Conservation (phyloP, 2,329 filamentous ascomycete species). For the Myriangium duriaei region DNA sequence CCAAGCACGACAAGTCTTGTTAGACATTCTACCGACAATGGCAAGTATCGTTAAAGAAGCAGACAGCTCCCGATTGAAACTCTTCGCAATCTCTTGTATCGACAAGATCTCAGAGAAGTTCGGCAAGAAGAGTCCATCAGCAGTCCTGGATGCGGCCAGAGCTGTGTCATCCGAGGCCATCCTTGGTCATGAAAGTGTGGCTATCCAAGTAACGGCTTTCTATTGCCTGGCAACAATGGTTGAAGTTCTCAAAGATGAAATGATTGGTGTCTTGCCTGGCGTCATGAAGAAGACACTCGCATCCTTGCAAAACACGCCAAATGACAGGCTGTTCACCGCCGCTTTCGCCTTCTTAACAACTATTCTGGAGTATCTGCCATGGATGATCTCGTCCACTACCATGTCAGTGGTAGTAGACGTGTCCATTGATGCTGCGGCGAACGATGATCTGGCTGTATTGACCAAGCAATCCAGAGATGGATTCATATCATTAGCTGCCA, state of each 20-base stretch:
- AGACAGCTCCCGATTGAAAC: slow-evolving; percentile 59
- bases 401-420: slow-evolving; percentile 59
- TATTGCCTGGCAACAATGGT: slow-evolving; percentile 81
- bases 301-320: slow-evolving; percentile 52
- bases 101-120: slow-evolving; percentile 92
- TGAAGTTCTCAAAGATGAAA: slow-evolving; percentile 73
- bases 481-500: slow-evolving; percentile 63
- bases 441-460: slow-evolving; percentile 9
- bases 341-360: slow-evolving; percentile 68
- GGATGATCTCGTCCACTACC: slow-evolving; percentile 70
- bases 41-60: slow-evolving; percentile 60
- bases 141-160: slow-evolving; percentile 60
- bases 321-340: slow-evolving; percentile 64
- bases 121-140: slow-evolving; percentile 76
- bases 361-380: slow-evolving; percentile 71
- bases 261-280: slow-evolving; percentile 69
- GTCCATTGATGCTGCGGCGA: slow-evolving; percentile 55
- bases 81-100: slow-evolving; percentile 76
- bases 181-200: slow-evolving; percentile 59
- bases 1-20: slow-evolving; percentile 54
- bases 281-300: slow-evolving; percentile 60
- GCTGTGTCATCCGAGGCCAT: slow-evolving; percentile 66
- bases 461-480: slow-evolving; percentile 45
- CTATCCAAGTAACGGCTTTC: slow-evolving; percentile 70
- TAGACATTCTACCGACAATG: slow-evolving; percentile 70